These are phyloP conservation scores for Microthlaspi erraticum DNA, from an alignment of 345 rosid genomes.

Conservation along the genomic window DNA sequence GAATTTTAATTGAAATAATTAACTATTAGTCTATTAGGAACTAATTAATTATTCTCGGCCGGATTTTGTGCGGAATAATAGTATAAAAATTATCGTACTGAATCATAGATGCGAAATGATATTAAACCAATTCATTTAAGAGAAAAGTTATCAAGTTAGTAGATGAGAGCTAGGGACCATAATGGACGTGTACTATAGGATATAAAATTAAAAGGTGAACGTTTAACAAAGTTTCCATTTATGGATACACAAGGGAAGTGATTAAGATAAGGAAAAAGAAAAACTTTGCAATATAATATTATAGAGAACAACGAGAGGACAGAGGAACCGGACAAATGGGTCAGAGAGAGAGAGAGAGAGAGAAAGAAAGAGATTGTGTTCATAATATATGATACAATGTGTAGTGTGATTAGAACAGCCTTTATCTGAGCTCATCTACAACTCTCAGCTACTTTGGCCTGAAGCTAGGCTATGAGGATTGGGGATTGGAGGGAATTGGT, in stretches of 20 bases:
- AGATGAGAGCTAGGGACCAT: constrained; percentile 36
- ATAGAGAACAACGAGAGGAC: constrained; percentile 44
- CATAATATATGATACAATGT: constrained; percentile 50
- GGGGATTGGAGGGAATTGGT: constrained; percentile 45
- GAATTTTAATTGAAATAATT: constrained; percentile 11
- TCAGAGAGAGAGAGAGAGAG: constrained; percentile 44
- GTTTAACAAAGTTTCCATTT: constrained; percentile 46
- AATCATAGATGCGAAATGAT: constrained; percentile 34
- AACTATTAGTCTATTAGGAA: neutral
- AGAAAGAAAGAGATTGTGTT: constrained; percentile 46
- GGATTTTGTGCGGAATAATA: constrained; percentile 13
- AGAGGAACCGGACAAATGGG: constrained; percentile 39
- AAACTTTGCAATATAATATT: constrained; percentile 29
- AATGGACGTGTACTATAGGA: constrained; percentile 27
- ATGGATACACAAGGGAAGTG: constrained; percentile 44
- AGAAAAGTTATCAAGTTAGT: constrained; percentile 31
- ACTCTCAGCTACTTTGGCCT: constrained; percentile 83
- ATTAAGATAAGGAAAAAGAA: constrained; percentile 38
- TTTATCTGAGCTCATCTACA: constrained; percentile 67
- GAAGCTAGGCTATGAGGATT: constrained; percentile 53
- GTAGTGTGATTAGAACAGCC: constrained; percentile 70
- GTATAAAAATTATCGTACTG: constrained; percentile 22
- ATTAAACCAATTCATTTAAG: constrained; percentile 33
- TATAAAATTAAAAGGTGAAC: constrained; percentile 28
- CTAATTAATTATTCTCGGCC: neutral